These are phyloP conservation scores for Populus alba DNA, from an alignment of 345 rosid species.

Conservation along the genomic window DNA sequence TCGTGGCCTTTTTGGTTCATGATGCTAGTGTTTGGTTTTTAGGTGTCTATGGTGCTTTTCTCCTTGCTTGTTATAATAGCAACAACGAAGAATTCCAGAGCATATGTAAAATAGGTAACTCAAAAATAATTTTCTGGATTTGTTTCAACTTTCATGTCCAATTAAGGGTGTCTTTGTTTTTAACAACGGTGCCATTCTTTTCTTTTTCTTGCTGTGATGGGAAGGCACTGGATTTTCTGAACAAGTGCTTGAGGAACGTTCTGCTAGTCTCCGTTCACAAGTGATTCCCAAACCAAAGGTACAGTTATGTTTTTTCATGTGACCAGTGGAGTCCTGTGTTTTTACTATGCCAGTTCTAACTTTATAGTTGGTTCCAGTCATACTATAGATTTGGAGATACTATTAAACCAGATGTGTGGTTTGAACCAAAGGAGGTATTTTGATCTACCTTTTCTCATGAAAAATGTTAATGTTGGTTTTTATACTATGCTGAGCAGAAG, in stretches of 20 bases:
- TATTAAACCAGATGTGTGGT: constrained; percentile 87
- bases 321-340: neutral
- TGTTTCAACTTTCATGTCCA: neutral
- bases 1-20: constrained; percentile 13
- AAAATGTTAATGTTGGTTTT: neutral
- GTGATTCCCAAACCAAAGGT: constrained; percentile 82
- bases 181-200: constrained; percentile 7
- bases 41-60: constrained; percentile 95
- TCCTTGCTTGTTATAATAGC: constrained; percentile 82
- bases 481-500: no score
- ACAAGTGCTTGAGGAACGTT: constrained; percentile 74
- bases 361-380: constrained; percentile 44
- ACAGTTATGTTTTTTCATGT: constrained; percentile 14
- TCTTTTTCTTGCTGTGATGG: constrained; percentile 10
- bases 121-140: constrained; percentile 10
- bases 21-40: constrained; percentile 17
- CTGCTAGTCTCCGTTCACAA: constrained; percentile 74
- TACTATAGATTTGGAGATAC: constrained; percentile 69
- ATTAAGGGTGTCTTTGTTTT: neutral
- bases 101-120: constrained; percentile 88
- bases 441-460: no score
- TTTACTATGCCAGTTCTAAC: constrained; percentile 8
- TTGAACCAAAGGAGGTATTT: constrained; percentile 84
- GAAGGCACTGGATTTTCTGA: constrained; percentile 92
- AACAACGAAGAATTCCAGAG: constrained; percentile 83